Percentiles rank a stretch among this genome's conserved stretches.
phyloP scores from a whole-genome alignment of 768 basidiomycete species.

The Psilocybe subaeruginosa region DNA sequence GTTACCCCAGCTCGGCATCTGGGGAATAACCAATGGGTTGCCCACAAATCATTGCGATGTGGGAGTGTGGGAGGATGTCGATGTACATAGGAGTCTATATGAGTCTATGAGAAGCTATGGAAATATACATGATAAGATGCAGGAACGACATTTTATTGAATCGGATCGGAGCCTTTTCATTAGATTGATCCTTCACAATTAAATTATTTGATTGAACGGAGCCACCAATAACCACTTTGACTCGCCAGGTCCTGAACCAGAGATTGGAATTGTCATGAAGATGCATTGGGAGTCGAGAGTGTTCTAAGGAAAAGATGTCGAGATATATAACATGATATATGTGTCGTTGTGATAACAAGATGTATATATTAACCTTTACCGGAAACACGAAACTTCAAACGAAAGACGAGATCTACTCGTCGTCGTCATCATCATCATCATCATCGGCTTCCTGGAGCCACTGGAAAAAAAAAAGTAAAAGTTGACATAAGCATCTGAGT shows the following conservation, averaged over 20 bases:
- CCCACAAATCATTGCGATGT: not conserved
- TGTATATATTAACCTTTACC: not conserved
- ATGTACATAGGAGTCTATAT: too few species aligned
- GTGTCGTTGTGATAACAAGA: not conserved
- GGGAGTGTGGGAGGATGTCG: too few species aligned
- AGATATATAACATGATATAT: not conserved
- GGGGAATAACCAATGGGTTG: not conserved
- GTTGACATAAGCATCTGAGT: not conserved
- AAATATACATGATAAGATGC: too few species aligned
- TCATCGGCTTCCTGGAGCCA: slow-evolving; percentile 92
- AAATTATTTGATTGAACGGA: not conserved
- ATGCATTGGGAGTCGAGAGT: not conserved
- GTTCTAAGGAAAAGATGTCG: not conserved
- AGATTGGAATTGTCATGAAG: not conserved
- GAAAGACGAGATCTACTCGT: slow-evolving; percentile 15
- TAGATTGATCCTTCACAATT: too few species aligned
- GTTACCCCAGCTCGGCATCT: not conserved
- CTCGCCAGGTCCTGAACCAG: too few species aligned
- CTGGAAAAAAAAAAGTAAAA: slow-evolving; percentile 32
- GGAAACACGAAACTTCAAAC: not conserved
- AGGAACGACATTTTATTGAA: not conserved
- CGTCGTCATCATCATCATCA: slow-evolving; percentile 61
- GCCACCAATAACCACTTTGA: not conserved
- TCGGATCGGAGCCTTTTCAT: too few species aligned
- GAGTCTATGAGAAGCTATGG: too few species aligned